These are phyloP conservation scores for Cucurbitaria berberidis DNA, from an alignment of 2,329 filamentous ascomycete species.

Conservation along the genomic window DNA sequence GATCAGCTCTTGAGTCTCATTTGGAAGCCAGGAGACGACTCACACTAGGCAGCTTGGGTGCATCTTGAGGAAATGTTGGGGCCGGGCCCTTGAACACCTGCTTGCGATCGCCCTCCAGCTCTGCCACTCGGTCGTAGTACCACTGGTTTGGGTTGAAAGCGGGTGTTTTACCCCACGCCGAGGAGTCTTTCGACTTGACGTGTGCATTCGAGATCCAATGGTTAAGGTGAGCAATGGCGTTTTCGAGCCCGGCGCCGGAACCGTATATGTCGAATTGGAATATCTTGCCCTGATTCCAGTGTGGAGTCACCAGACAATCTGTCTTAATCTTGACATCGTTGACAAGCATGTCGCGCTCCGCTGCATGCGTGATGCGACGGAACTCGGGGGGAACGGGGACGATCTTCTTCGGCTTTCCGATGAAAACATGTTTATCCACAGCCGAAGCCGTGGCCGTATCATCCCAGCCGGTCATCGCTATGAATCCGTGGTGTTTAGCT, in stretches of 20 bases:
- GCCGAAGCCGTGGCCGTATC: background rate
- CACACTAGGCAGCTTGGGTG: slow-evolving; percentile 14
- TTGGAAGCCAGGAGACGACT: background rate
- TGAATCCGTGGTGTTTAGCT: background rate
- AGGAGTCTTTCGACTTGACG: slow-evolving; percentile 25
- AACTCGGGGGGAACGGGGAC: slow-evolving; percentile 29
- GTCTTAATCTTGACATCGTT: slow-evolving; percentile 23
- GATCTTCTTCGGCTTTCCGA: slow-evolving; percentile 23
- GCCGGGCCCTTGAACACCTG: slow-evolving; percentile 27
- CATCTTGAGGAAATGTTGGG: slow-evolving; percentile 13
- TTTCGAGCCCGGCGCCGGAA: slow-evolving; percentile 22
- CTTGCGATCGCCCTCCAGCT: slow-evolving; percentile 22
- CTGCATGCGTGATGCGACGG: slow-evolving; percentile 14
- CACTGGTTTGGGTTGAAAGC: slow-evolving; percentile 33
- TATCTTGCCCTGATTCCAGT: slow-evolving; percentile 17
- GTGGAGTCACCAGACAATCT: slow-evolving; percentile 25
- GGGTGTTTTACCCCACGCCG: slow-evolving; percentile 36
- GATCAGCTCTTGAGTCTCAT: background rate
- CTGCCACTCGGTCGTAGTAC: slow-evolving; percentile 27
- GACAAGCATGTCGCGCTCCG: slow-evolving; percentile 21
- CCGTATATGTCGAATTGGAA: slow-evolving; percentile 35
- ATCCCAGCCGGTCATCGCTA: background rate
- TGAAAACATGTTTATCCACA: background rate
- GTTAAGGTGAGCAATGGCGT: slow-evolving; percentile 28
- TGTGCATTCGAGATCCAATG: slow-evolving; percentile 35